phyloP scores from a whole-genome alignment of 805 yeast species.

The Saccharomycopsis oosterbeekiorum region DNA sequence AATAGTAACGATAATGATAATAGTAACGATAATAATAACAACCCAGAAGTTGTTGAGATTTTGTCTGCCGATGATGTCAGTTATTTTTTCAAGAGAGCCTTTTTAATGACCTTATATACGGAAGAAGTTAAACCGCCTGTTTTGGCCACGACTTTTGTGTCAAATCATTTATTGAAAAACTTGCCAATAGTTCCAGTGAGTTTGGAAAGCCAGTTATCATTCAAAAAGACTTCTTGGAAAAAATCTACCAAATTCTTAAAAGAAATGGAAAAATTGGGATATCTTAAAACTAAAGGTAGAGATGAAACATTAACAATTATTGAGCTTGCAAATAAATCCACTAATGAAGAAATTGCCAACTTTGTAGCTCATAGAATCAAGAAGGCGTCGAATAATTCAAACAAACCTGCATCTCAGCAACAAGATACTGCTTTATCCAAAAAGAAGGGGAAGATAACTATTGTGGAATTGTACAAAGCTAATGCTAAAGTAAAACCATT shows the following conservation, averaged over 20 bases:
- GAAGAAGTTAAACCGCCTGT: conserved; percentile 55
- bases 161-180: conserved; percentile 57
- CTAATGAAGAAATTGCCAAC: conserved; percentile 39
- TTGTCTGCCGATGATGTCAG: conserved; percentile 62
- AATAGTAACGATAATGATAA: conserved; percentile 12
- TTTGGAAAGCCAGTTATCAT: conserved; percentile 35
- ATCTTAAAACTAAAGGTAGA: conserved; percentile 68
- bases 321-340: conserved; percentile 35
- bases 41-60: conserved; percentile 14
- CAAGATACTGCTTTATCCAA: conserved; percentile 19
- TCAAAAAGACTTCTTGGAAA: conserved; percentile 82
- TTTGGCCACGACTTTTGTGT: conserved; percentile 64
- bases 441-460: conserved; percentile 23
- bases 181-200: conserved; percentile 45
- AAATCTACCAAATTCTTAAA: conserved; percentile 79
- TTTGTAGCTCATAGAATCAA: conserved; percentile 56
- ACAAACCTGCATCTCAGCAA: not conserved
- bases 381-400: conserved; percentile 12
- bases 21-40: conserved; percentile 9
- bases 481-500: conserved; percentile 38
- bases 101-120: conserved; percentile 56
- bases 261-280: conserved; percentile 70
- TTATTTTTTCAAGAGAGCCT: conserved; percentile 59
- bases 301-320: conserved; percentile 67
- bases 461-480: conserved; percentile 46